Evolutionary conservation across 2,329 filamentous ascomycete species (phyloP).

Genomic region (Fusarium sp.): DNA sequence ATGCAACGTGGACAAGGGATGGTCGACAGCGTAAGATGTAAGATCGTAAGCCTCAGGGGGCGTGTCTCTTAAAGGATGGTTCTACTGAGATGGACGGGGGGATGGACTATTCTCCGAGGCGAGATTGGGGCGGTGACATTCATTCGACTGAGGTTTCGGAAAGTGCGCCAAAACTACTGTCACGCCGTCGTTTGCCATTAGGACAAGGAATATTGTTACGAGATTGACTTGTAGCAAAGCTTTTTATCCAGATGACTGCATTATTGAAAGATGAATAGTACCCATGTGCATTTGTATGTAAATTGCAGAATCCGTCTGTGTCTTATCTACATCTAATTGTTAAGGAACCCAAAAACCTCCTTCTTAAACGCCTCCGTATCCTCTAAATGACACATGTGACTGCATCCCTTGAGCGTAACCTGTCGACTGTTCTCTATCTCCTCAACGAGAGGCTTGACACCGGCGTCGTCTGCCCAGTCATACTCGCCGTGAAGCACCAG

Average conservation of each 20-base stretch:
- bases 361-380: slow-evolving; percentile 9
- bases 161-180: neutral
- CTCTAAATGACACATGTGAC: slow-evolving; percentile 5
- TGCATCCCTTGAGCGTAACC: slow-evolving; percentile 5
- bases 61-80: neutral
- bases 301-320: neutral
- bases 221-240: neutral
- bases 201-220: neutral
- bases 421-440: slow-evolving; percentile 7
- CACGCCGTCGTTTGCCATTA: neutral
- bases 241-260: neutral
- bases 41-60: neutral
- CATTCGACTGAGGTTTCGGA: neutral
- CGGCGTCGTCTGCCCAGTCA: slow-evolving; percentile 6
- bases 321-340: neutral
- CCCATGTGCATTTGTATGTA: neutral
- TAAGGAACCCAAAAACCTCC: slow-evolving; percentile 1
- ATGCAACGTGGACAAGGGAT: neutral
- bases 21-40: neutral
- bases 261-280: neutral
- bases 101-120: neutral
- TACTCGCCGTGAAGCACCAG: slow-evolving; percentile 1
- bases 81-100: neutral
- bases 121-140: neutral
- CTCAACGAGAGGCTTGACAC: slow-evolving; percentile 4